Evolutionary conservation across 345 rosid genomes (phyloP).

Genomic region (Pelargonium nanum): DNA sequence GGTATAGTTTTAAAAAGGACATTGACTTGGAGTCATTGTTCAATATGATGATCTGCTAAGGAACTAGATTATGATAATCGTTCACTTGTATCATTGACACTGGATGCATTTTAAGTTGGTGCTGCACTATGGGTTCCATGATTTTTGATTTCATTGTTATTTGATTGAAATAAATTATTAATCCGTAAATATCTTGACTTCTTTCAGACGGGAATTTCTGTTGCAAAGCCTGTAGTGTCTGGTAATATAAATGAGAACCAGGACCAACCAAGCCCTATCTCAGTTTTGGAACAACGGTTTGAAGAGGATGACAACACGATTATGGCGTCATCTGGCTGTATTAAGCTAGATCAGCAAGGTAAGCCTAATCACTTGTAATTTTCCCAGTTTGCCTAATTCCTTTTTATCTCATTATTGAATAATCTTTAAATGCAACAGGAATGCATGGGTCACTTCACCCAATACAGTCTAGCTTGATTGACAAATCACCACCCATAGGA

Average conservation of each 20-base stretch:
- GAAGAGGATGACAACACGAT: slow-evolving; percentile 47
- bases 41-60: too few species aligned
- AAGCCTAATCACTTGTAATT: slow-evolving; percentile 2
- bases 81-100: not conserved
- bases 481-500: slow-evolving; percentile 65
- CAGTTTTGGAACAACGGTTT: slow-evolving; percentile 66
- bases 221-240: slow-evolving; percentile 27
- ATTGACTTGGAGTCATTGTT: too few species aligned
- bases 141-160: too few species aligned
- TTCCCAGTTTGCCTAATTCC: not conserved
- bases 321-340: slow-evolving; percentile 28
- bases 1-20: too few species aligned
- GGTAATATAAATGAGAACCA: slow-evolving; percentile 47
- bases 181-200: slow-evolving; percentile 1
- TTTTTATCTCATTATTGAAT: not conserved
- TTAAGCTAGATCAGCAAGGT: slow-evolving; percentile 37
- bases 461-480: slow-evolving; percentile 57
- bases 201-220: slow-evolving; percentile 44
- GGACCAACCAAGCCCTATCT: slow-evolving; percentile 92
- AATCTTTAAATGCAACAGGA: slow-evolving; percentile 27
- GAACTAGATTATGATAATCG: not conserved
- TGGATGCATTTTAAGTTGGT: not conserved
- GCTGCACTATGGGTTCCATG: not conserved
- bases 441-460: slow-evolving; percentile 18
- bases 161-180: too few species aligned